These are phyloP conservation scores for Baorangia bicolor DNA, from an alignment of 768 basidiomycete species.

Conservation along the genomic window DNA sequence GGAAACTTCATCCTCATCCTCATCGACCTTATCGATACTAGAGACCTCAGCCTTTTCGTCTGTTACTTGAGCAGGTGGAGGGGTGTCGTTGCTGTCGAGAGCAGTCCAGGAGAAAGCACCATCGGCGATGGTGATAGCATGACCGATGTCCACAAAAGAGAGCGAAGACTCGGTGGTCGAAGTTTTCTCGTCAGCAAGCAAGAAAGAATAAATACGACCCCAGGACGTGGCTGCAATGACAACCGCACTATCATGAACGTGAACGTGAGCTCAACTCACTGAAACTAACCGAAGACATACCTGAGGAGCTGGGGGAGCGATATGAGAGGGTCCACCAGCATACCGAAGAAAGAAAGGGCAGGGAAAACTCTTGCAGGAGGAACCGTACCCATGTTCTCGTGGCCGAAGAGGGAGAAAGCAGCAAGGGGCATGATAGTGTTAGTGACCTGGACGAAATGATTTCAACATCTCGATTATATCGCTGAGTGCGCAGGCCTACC, in stretches of 20 bases:
- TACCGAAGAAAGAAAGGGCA: constrained; percentile 32
- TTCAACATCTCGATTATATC: constrained; percentile 1
- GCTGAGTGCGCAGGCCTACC: background rate
- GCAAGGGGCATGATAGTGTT: constrained; percentile 34
- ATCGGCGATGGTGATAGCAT: constrained; percentile 20
- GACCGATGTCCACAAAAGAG: constrained; percentile 9
- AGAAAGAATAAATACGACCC: constrained; percentile 29
- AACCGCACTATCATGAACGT: constrained; percentile 15
- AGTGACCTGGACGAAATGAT: constrained; percentile 10
- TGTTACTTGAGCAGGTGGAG: background rate
- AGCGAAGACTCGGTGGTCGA: background rate
- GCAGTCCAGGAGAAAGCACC: constrained; percentile 29
- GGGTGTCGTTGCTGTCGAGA: background rate
- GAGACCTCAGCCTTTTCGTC: constrained; percentile 4
- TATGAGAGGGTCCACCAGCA: constrained; percentile 32
- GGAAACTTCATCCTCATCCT: constrained; percentile 9
- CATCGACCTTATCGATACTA: constrained; percentile 8
- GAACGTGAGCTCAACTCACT: background rate
- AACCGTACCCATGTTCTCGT: constrained; percentile 25
- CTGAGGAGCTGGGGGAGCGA: constrained; percentile 31
- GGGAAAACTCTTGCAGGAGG: constrained; percentile 26
- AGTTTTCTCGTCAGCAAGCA: constrained; percentile 27
- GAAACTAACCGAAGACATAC: constrained; percentile 4
- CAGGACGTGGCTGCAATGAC: constrained; percentile 28
- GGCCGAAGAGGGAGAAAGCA: constrained; percentile 31